Percentiles rank a stretch among this genome's conserved stretches.
phyloP scores from a whole-genome alignment of 1,284 basidiomycete species.

The Leccinum angustisporum region DNA sequence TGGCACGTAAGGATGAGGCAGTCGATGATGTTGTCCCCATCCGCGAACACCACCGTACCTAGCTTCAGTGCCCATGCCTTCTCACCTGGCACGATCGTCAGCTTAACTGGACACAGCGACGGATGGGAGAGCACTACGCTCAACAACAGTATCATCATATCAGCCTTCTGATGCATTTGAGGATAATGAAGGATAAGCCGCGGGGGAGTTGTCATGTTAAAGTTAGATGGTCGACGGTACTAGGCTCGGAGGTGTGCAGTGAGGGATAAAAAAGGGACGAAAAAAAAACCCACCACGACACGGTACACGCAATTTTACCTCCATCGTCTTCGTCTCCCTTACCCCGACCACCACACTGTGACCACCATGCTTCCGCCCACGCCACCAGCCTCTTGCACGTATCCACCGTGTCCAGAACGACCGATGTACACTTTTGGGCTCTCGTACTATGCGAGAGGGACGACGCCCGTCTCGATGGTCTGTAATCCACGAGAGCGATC shows the following conservation, averaged over 20 bases:
- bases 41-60: conserved; percentile 67
- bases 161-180: conserved; percentile 59
- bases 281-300: conserved; percentile 65
- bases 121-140: conserved; percentile 61
- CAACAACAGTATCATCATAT: conserved; percentile 58
- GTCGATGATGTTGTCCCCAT: conserved; percentile 73
- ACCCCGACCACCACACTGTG: conserved; percentile 42
- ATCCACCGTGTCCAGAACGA: conserved; percentile 56
- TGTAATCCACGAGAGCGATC: conserved; percentile 66
- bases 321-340: conserved; percentile 57
- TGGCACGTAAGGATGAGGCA: conserved; percentile 74
- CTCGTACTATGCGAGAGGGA: conserved; percentile 72
- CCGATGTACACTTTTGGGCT: conserved; percentile 73
- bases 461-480: conserved; percentile 70
- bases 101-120: conserved; percentile 59
- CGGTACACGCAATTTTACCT: conserved; percentile 54
- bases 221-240: background rate
- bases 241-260: background rate
- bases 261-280: background rate
- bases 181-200: conserved; percentile 38
- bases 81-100: conserved; percentile 59
- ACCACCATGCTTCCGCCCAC: conserved; percentile 26
- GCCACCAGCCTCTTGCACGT: conserved; percentile 27
- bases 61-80: conserved; percentile 71
- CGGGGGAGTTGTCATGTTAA: background rate